Base-by-base conservation (phyloP, 108 stramenopile species). In the Nannochloropsis gaditana region DNA sequence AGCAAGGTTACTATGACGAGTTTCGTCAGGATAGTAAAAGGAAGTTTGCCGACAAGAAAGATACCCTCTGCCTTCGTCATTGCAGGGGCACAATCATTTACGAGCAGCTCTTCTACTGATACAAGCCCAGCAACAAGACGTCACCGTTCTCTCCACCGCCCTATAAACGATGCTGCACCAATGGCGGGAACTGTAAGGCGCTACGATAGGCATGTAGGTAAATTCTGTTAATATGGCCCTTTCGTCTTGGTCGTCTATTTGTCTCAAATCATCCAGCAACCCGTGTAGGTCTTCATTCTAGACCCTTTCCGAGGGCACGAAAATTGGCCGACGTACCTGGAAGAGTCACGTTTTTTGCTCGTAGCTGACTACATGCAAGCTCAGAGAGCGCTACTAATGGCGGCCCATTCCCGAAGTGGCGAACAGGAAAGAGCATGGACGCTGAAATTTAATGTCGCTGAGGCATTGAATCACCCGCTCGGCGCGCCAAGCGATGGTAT, bases 121-220 rank as follows among this genome's bases (percentile, higher is more conserved):
- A 73, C 59, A 15, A 73, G n/a, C 59, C 59, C 59, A 15, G 1
- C 59, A 3, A 73, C 0, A 73, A 73, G 59, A n/a, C 59, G 59
- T 15, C 59, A 2, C n/a, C 59, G 59, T 6, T n/a, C n/a, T n/a
- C 59, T 73, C n/a, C 59, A n/a, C 59, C 59, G 59, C n/a, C 59
- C 59, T 8, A n/a, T 73, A 15, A 73, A 73, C 59, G 19, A 15
- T 8, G 59, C 15, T 0, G 59, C 59, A 5, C 15, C 59, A 15
- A 73, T 73, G 59, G 59, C 59, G 4, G 59, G 59, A n/a, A 73
- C 59, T 73, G 59, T 73, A 15, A 73, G n/a, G 59, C n/a, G 15
- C 19, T 73, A 73, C n/a, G 59, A 73, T 73, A 15, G 59, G n/a
- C 59, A 73, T 73, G 59, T 73, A 73, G 19, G 59, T 73, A n/a